phyloP scores from a whole-genome alignment of 2,329 filamentous ascomycete species.

The Emydomyces testavorans region DNA sequence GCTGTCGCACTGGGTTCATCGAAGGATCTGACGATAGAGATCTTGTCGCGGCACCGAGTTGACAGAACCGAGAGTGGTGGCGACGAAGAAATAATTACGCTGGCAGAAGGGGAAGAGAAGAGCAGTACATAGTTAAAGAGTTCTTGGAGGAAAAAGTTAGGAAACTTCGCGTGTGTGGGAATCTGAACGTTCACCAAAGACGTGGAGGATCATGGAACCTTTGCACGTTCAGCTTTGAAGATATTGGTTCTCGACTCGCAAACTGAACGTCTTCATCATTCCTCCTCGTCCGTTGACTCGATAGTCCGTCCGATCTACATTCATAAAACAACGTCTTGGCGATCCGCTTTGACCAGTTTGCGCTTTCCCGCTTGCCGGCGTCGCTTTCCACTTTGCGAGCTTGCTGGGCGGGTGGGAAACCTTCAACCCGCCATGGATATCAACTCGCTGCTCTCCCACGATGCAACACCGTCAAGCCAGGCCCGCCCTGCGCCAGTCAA shows the following conservation, averaged over 20 bases:
- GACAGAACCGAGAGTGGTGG: neutral
- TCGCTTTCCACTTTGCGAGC: neutral
- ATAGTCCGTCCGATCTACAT: neutral
- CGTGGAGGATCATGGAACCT: slow-evolving; percentile 3
- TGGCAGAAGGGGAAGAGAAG: neutral
- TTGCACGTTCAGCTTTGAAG: neutral
- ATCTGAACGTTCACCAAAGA: neutral
- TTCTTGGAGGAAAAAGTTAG: neutral
- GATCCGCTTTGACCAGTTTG: neutral
- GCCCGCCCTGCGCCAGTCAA: slow-evolving; percentile 15
- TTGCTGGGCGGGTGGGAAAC: neutral
- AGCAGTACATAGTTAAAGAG: neutral
- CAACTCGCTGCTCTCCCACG: slow-evolving; percentile 37
- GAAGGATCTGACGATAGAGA: neutral
- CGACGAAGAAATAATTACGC: neutral
- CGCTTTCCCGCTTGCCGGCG: neutral
- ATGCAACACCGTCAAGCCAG: slow-evolving; percentile 31
- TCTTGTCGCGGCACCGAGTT: neutral
- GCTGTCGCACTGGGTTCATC: neutral
- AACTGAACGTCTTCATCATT: neutral
- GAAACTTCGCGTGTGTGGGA: neutral
- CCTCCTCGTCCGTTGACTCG: neutral
- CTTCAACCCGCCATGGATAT: slow-evolving; percentile 32
- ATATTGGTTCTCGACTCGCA: neutral
- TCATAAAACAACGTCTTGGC: too few species aligned